Evolutionary conservation across 2,329 filamentous ascomycete genomes (phyloP), one percentile per base, ranked within the genome.

Genomic region (Aspergillus sp.): DNA sequence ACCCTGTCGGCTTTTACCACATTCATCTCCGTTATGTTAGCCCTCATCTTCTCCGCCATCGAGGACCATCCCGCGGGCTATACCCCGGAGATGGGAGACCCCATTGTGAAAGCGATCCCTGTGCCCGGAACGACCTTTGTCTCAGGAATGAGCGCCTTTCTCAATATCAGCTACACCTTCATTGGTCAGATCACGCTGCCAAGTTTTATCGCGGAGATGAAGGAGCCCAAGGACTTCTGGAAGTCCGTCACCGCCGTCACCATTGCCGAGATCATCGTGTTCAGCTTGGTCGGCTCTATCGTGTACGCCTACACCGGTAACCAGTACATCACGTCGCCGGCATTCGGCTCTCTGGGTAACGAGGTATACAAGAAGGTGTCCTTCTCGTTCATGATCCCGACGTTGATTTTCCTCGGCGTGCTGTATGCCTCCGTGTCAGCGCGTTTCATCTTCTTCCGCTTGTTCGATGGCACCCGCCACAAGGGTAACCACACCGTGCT

Each of bases 131-230:
- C 91, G 0, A 90, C 89, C 0, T 97, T 96, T 67, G 91, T 96
- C 3, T 81, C 84, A 2, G 92, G 89, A 21, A 89, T 96, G 83
- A 92, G 88, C 56, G 93, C 93, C 0, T 97, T 97, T 77, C 84
- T 97, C 74, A 97, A 97, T 78, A 97, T 97, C 72, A 91, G 89
- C 78, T 97, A 97, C 75, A 97, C 93, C 0, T 97, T 97, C 73
- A 97, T 97, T 67, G 93, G 93, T 0, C 93, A 97, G 74, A 96
- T 97, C 69, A 97, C 93, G 0, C 83, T 97, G 13, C 93, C 93
- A 0, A 94, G 90, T 68, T 97, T 97, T 80, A 97, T 97, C 65
- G 92, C 93, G 3, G 93, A 97, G 77, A 97, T 97, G 93, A 90
- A 84, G 72, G 81, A 87, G 50, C 86, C 84, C 1, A 87, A 85